A percentile compares a stretch with the other conserved stretches of the same genome.
These are phyloP conservation scores for Neurospora sp. DNA, from an alignment of 2,329 filamentous ascomycete species.

Conservation along the genomic window DNA sequence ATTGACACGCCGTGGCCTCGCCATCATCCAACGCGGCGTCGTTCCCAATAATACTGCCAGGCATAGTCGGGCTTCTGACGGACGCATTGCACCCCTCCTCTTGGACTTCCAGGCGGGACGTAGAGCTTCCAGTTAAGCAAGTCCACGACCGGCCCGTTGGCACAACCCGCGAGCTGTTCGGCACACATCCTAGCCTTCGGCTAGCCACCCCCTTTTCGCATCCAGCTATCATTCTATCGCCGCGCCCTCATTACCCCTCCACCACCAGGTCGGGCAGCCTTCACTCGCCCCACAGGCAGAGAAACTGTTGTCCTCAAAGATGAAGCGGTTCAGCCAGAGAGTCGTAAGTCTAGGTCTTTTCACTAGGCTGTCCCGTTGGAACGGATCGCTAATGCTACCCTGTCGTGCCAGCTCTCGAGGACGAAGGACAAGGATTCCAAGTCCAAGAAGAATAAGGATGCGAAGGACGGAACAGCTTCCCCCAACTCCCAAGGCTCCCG, in stretches of 20 bases:
- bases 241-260: constrained; percentile 12
- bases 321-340: constrained; percentile 97
- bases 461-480: constrained; percentile 70
- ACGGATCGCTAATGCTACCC: constrained; percentile 3
- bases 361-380: constrained; percentile 6
- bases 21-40: not conserved
- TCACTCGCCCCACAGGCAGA: constrained; percentile 18
- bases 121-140: not conserved
- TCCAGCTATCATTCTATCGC: not conserved
- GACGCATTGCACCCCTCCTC: not conserved
- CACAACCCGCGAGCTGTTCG: not conserved
- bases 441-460: constrained; percentile 63
- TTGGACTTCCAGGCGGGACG: not conserved
- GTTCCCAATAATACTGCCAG: not conserved
- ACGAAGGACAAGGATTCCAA: constrained; percentile 82
- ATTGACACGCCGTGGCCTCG: not conserved
- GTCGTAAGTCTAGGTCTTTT: constrained; percentile 53
- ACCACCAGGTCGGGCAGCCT: constrained; percentile 19
- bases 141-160: not conserved
- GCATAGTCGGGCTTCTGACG: not conserved
- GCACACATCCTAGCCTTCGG: not conserved
- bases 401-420: constrained; percentile 65
- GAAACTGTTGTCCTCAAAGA: constrained; percentile 42
- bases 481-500: constrained; percentile 51
- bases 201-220: constrained; percentile 1